These are phyloP conservation scores for Straminergon stramineum DNA, from an alignment of 225 moss, liverwort and hornwort genomes.

Conservation along the genomic window DNA sequence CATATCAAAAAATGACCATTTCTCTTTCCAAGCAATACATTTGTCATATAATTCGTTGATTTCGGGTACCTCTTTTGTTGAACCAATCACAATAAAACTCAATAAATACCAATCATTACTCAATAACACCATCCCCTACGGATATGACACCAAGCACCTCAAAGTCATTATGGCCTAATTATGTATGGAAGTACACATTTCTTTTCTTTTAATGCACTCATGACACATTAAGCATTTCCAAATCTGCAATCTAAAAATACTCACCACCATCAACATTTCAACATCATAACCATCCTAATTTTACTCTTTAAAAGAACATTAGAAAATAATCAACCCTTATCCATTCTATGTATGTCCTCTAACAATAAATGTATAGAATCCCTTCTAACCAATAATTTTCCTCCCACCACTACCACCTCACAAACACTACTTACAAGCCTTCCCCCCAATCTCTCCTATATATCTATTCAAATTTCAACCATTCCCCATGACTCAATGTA, in stretches of 20 bases:
- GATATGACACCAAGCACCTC: fast-evolving
- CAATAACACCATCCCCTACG: fast-evolving
- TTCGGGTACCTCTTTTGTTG: too few species aligned
- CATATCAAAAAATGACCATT: fast-evolving
- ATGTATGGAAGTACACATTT: not conserved
- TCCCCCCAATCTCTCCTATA: not conserved
- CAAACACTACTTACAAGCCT: not conserved
- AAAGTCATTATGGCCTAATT: not conserved
- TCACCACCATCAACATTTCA: too few species aligned
- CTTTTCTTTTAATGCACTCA: not conserved
- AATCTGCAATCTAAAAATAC: not conserved
- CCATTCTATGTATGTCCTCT: not conserved
- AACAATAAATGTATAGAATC: not conserved
- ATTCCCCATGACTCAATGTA: not conserved
- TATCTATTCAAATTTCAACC: not conserved
- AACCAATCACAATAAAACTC: fast-evolving
- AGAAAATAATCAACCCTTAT: not conserved
- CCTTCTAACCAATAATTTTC: not conserved
- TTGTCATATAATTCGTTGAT: fast-evolving
- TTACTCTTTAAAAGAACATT: not conserved
- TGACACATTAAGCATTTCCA: not conserved
- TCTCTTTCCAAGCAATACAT: fast-evolving
- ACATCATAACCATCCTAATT: not conserved
- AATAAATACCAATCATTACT: not conserved
- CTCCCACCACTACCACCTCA: not conserved